Evolutionary conservation across 495 filamentous ascomycete genomes (phyloP), one percentile per base, ranked within the genome.

Genomic region (Zalerion maritima): DNA sequence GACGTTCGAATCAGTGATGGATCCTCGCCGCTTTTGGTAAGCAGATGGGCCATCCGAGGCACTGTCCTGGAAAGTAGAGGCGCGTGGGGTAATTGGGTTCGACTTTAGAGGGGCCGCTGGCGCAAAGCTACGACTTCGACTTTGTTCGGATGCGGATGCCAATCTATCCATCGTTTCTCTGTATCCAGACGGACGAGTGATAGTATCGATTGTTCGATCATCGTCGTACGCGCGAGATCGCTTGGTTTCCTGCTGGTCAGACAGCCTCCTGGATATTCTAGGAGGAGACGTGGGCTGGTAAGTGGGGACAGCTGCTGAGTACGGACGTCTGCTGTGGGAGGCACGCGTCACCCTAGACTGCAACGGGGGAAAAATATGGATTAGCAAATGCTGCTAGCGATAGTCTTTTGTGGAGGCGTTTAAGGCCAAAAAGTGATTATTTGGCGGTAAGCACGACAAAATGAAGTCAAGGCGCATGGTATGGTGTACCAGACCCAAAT

Each of bases 11-110:
- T 65, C 60, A 13, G 57, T 47, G 2, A 60, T 37, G 12, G 46
- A 47, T 13, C 54, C 47, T 34, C 56, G 49, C 36, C 56, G 46
- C 19, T 53, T 45, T 13, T 31, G 31, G 20, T 54, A 52, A 18
- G 42, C 13, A 37, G 69, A 62, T 40, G 49, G 47, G 34, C 46
- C 51, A 3, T 72, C 66, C n/a, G 48, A 40, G 24, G 48, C 37
- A 3, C 34, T 14, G n/a, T 64, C 59, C 37, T 60, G 58, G 18
- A 58, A 58, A 3, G 47, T 39, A 9, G 43, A 41, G 20, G 51
- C 45, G 21, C 54, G 53, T 5, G 59, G 59, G 1, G 58, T 62
- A 16, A 59, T 38, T 3, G 58, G n/a, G n/a, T n/a, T n/a, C n/a
- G n/a, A n/a, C n/a, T n/a, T n/a, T n/a, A n/a, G n/a, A n/a, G n/a